A percentile compares a stretch with the other conserved stretches of the same genome.
These are phyloP conservation scores for Arabis hirsuta DNA, from an alignment of 345 rosid species.

Conservation along the genomic window DNA sequence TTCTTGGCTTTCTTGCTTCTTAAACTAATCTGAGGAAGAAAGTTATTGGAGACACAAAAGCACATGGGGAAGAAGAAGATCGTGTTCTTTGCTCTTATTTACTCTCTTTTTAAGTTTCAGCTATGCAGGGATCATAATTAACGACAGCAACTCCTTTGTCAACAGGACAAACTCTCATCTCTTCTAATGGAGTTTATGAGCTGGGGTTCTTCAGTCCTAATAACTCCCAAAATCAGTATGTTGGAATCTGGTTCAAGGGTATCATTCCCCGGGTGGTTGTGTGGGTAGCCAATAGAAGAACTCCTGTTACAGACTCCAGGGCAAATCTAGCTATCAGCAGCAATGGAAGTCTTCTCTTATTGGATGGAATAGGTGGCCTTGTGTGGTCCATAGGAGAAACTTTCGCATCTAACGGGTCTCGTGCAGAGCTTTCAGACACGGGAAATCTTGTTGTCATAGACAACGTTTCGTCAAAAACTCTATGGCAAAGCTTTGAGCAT, in stretches of 20 bases:
- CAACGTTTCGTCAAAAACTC: background rate
- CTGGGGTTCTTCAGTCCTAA: conserved; percentile 48
- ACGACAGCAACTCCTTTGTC: background rate
- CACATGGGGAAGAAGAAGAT: background rate
- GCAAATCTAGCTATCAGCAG: conserved; percentile 34
- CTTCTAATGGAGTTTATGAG: conserved; percentile 29
- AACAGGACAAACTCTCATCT: conserved; percentile 12
- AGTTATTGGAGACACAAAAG: conserved; percentile 9
- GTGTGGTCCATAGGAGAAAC: conserved; percentile 39
- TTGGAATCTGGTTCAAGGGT: too few relatives aligned
- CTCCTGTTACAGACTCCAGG: conserved; percentile 32
- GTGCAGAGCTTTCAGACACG: conserved; percentile 53
- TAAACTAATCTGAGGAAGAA: background rate
- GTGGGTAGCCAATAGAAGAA: conserved; percentile 61
- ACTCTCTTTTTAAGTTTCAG: background rate
- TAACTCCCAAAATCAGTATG: conserved; percentile 13
- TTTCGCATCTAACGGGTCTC: conserved; percentile 27
- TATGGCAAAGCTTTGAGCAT: conserved; percentile 48
- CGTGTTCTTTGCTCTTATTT: conserved; percentile 23
- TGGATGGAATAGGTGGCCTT: conserved; percentile 8
- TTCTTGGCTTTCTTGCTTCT: background rate
- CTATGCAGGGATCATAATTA: background rate
- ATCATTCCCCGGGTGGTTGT: conserved; percentile 29
- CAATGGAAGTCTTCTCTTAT: conserved; percentile 40
- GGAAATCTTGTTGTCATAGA: conserved; percentile 69